Base-by-base conservation (phyloP, 2,329 filamentous ascomycete species). In the Colletotrichum godetiae region DNA sequence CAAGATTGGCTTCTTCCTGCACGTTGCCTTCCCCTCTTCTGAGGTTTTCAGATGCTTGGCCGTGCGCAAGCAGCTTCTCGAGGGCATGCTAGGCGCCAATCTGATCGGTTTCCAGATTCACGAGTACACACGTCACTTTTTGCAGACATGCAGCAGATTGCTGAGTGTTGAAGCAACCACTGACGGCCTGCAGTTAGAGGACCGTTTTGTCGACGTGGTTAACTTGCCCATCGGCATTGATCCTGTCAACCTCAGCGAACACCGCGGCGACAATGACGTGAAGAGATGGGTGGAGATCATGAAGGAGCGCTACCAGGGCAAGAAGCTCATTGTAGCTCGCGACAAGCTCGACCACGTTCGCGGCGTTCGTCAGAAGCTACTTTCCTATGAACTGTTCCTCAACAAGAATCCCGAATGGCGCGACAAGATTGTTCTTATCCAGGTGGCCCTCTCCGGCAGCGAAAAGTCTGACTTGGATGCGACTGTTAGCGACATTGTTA, bases 341-440 rank as follows among this genome's bases (percentile, higher is more conserved):
- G 96, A 98, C 83, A 98, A 98, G 88, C 91, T 98, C 57, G 96
- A 98, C 81, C 92, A 94, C 76, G 94, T 98, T 69, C 93, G 95
- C 66, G 96, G 97, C 73, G 95, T 98, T 52, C 91, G 95, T 52
- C 96, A 98, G 84, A 98, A 98, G 87, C 89, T 98, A 6, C 87
- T 98, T 31, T 93, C 95, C 1, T 98, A 94, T 79, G 97, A 98
- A 83, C 85, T 98, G 10, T 98, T 98, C 84, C 89, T 98, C 57
- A 97, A 98, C 84, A 94, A 95, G 81, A 94, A 98, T 80, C 95
- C 96, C 0, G 90, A 97, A 79, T 98, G 94, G 93, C 89, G 92
- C 66, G 94, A 96, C 77, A 93, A 93, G 79, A 94, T 96, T 15
- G 95, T 98, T 33, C 87, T 98, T 74, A 96, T 98, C 71, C 96